These are phyloP conservation scores for Ogataea hybrid DNA, from an alignment of 1,139 yeast species.

Conservation along the genomic window DNA sequence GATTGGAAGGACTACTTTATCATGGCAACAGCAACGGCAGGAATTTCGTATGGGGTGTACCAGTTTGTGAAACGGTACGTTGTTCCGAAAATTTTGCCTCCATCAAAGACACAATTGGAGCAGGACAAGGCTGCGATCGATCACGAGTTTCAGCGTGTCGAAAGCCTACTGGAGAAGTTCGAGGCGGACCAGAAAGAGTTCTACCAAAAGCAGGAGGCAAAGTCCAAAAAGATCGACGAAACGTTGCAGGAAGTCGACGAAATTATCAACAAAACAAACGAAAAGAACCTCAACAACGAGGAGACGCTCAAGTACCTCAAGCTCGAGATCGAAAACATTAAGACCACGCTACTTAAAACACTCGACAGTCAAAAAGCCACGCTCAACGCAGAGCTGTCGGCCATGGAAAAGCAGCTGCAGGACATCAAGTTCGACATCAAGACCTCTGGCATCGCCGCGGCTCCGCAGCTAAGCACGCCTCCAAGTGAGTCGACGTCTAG, in stretches of 20 bases:
- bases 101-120: slow-evolving; percentile 75
- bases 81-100: slow-evolving; percentile 81
- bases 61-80: slow-evolving; percentile 77
- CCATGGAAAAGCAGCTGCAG: slow-evolving; percentile 28
- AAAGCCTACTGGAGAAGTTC: slow-evolving; percentile 69
- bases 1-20: slow-evolving; percentile 97
- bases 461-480: slow-evolving; percentile 21
- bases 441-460: slow-evolving; percentile 5
- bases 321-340: slow-evolving; percentile 74
- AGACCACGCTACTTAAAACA: slow-evolving; percentile 67
- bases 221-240: slow-evolving; percentile 62
- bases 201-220: slow-evolving; percentile 61
- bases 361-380: slow-evolving; percentile 33
- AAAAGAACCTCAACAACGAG: slow-evolving; percentile 71
- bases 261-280: slow-evolving; percentile 63
- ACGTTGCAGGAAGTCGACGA: slow-evolving; percentile 68
- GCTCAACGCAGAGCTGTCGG: slow-evolving; percentile 28
- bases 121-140: slow-evolving; percentile 80
- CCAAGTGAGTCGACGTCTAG: slow-evolving; percentile 22
- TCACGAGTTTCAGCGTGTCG: slow-evolving; percentile 78
- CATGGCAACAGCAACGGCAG: slow-evolving; percentile 97
- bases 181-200: slow-evolving; percentile 70
- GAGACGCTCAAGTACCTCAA: slow-evolving; percentile 80
- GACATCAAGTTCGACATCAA: slow-evolving; percentile 23
- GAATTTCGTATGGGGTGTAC: slow-evolving; percentile 83